phyloP scores from a whole-genome alignment of 805 yeast genomes.

The Saccharomycopsis fermentans region DNA sequence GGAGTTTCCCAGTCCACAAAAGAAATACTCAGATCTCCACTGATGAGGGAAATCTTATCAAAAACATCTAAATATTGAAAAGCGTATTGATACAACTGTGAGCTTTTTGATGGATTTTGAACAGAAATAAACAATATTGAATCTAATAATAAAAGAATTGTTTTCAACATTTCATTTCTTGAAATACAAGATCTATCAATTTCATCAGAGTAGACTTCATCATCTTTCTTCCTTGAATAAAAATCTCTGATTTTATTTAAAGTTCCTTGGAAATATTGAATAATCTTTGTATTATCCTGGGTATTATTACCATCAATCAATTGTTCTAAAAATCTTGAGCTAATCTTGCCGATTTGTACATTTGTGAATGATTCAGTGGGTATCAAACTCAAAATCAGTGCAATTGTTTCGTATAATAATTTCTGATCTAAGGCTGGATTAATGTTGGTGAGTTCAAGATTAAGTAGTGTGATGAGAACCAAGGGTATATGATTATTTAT shows the following conservation, averaged over 20 bases:
- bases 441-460: neutral
- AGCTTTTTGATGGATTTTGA: neutral
- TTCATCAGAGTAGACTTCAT: neutral
- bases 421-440: neutral
- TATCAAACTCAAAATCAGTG: slow-evolving; percentile 4
- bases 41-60: slow-evolving; percentile 4
- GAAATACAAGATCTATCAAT: neutral
- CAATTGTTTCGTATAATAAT: slow-evolving; percentile 1
- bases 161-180: neutral
- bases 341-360: neutral
- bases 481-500: slow-evolving; percentile 65
- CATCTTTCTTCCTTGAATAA: neutral
- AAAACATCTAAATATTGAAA: slow-evolving; percentile 3
- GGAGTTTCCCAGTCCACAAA: neutral
- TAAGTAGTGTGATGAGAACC: slow-evolving; percentile 32
- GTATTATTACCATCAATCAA: neutral
- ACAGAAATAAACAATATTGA: neutral
- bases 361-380: slow-evolving; percentile 5
- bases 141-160: neutral
- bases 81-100: slow-evolving; percentile 4
- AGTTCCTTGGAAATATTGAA: neutral
- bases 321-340: neutral
- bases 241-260: neutral
- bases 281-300: neutral
- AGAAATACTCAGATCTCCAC: neutral